Percentiles rank a stretch among this genome's conserved stretches.
Evolutionary conservation across 2,329 filamentous ascomycete genomes (phyloP).

Genomic region (Berkeleyomyces basicola): DNA sequence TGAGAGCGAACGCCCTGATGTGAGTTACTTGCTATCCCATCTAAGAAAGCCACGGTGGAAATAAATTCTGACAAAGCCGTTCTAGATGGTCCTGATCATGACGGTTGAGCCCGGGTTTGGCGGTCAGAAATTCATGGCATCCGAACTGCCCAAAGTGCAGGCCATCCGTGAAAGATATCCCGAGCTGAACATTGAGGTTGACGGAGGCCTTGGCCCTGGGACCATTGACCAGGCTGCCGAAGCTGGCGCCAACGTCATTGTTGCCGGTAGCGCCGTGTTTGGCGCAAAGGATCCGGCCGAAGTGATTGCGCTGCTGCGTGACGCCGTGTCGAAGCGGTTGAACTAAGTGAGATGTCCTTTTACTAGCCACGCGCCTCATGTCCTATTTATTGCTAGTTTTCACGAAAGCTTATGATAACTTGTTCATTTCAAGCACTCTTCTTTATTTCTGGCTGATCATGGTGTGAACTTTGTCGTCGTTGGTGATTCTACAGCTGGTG

Average conservation of each 20-base stretch:
- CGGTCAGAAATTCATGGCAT: slow-evolving; percentile 96
- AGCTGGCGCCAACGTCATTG: slow-evolving; percentile 93
- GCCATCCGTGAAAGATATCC: slow-evolving; percentile 73
- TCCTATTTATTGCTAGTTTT: too few relatives aligned
- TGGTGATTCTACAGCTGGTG: neutral
- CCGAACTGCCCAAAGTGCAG: slow-evolving; percentile 83
- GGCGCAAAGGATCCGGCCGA: slow-evolving; percentile 75
- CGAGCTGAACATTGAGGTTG: slow-evolving; percentile 90
- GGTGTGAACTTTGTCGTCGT: neutral
- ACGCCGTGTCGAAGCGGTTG: slow-evolving; percentile 51
- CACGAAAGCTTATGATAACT: neutral
- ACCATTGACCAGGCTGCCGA: slow-evolving; percentile 92
- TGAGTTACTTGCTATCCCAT: slow-evolving; percentile 32
- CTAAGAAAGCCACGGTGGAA: neutral
- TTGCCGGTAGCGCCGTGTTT: slow-evolving; percentile 91
- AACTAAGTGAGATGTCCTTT: neutral
- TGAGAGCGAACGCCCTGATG: slow-evolving; percentile 69
- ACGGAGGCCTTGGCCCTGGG: slow-evolving; percentile 72
- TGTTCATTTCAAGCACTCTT: slow-evolving; percentile 22
- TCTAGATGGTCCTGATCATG: slow-evolving; percentile 94
- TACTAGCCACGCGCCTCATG: too few relatives aligned
- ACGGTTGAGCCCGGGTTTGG: slow-evolving; percentile 96
- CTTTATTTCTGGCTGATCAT: neutral
- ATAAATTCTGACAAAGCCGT: slow-evolving; percentile 11
- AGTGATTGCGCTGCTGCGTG: slow-evolving; percentile 67